Percentiles rank a stretch among this genome's conserved stretches.
Evolutionary conservation across 2,329 filamentous ascomycete species (phyloP).

Genomic region (Dothistroma pini): DNA sequence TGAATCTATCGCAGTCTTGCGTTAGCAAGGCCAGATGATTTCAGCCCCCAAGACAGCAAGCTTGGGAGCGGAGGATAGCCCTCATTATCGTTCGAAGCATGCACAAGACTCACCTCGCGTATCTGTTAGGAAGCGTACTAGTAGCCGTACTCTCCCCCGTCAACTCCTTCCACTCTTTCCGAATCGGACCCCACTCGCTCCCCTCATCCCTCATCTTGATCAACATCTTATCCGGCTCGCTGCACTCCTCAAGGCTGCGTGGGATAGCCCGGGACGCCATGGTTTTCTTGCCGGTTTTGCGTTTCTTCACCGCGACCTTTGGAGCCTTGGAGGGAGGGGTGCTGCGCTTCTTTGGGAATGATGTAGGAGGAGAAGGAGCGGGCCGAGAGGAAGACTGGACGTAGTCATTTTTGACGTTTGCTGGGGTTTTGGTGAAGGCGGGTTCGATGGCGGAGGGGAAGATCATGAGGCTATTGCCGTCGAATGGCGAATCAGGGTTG

Average conservation of each 20-base stretch:
- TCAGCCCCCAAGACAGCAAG: too few species aligned
- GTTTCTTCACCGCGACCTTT: background rate
- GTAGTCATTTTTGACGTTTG: conserved; percentile 19
- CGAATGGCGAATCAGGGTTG: background rate
- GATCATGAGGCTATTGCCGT: conserved; percentile 14
- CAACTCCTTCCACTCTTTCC: conserved; percentile 25
- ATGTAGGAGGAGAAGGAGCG: too few species aligned
- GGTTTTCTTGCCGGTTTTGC: conserved; percentile 14
- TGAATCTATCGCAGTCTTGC: too few species aligned
- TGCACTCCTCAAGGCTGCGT: conserved; percentile 28
- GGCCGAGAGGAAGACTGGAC: conserved; percentile 7
- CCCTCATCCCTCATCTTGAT: conserved; percentile 29
- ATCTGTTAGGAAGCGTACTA: conserved; percentile 40
- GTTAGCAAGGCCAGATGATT: too few species aligned
- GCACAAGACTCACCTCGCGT: conserved; percentile 18
- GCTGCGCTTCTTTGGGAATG: background rate
- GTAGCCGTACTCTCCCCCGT: conserved; percentile 35
- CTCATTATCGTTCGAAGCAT: too few species aligned
- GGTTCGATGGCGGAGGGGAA: conserved; percentile 13
- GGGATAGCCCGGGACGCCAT: conserved; percentile 17
- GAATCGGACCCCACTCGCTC: conserved; percentile 29
- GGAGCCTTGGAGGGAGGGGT: background rate
- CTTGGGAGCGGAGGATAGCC: background rate
- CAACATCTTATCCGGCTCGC: conserved; percentile 28
- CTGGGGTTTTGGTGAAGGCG: conserved; percentile 21